Percentiles rank a stretch among this genome's conserved stretches.
Conservation (phyloP, 176 grass and related monocot species). For the Microstegium vimineum region DNA sequence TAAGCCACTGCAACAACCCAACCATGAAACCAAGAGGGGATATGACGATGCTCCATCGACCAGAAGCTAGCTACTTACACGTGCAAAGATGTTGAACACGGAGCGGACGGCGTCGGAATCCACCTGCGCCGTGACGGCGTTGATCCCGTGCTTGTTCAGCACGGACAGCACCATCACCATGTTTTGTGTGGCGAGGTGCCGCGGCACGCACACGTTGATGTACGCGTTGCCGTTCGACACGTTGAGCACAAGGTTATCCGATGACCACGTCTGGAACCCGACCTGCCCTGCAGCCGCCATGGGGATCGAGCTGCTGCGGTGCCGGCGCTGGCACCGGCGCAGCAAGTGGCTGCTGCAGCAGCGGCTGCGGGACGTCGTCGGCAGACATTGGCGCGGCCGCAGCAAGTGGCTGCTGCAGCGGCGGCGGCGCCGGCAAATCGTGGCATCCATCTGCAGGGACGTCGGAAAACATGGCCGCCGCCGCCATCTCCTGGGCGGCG, state of each 20-base stretch:
- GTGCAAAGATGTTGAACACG: slow-evolving; percentile 50
- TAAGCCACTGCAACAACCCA: too few species aligned
- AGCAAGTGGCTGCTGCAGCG: too few species aligned
- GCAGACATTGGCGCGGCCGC: too few species aligned
- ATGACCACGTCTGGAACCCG: slow-evolving; percentile 58
- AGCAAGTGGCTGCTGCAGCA: too few species aligned
- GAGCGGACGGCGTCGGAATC: not conserved
- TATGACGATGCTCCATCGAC: not conserved
- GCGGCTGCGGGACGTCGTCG: too few species aligned
- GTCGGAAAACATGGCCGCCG: too few species aligned
- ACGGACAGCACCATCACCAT: slow-evolving; percentile 35
- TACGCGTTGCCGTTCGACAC: slow-evolving; percentile 30
- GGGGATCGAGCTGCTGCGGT: not conserved
- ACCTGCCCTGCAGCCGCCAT: not conserved
- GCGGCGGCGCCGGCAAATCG: too few species aligned
- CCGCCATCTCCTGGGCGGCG: too few species aligned
- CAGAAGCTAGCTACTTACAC: slow-evolving; percentile 50
- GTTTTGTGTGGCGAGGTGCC: slow-evolving; percentile 11
- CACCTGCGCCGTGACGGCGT: slow-evolving; percentile 43
- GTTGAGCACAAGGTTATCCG: slow-evolving; percentile 57
- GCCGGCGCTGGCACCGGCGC: too few species aligned
- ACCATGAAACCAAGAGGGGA: not conserved
- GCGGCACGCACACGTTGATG: slow-evolving; percentile 35
- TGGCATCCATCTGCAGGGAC: too few species aligned
- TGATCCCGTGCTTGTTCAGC: slow-evolving; percentile 58